Percentiles rank a stretch among this genome's conserved stretches.
Conservation (phyloP, 2,329 filamentous ascomycete genomes). For the Colletotrichum orchidophilum region DNA sequence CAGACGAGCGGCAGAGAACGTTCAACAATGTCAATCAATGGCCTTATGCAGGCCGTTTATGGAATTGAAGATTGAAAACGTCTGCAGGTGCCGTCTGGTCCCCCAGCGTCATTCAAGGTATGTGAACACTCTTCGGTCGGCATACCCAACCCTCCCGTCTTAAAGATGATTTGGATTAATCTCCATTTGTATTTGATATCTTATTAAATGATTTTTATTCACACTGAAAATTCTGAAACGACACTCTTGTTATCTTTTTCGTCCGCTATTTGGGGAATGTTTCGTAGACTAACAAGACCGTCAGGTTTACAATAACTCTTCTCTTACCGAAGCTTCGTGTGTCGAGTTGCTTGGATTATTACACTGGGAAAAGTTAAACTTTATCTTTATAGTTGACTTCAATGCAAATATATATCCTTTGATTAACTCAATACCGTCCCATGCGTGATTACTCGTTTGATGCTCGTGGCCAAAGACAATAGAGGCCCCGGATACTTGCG, state of each 20-base stretch:
- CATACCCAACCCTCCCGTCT: background rate
- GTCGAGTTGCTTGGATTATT: background rate
- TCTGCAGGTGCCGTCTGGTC: background rate
- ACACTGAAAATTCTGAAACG: constrained; percentile 31
- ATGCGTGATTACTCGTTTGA: background rate
- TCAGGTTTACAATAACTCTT: background rate
- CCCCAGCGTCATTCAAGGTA: background rate
- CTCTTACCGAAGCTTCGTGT: too few relatives aligned
- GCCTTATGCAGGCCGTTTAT: background rate
- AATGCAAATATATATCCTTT: background rate
- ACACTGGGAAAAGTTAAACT: background rate
- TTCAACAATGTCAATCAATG: background rate
- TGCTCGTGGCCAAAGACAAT: background rate
- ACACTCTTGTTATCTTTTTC: background rate
- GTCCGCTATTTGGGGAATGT: background rate
- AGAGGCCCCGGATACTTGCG: background rate
- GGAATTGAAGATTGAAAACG: background rate
- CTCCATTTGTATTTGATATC: constrained; percentile 24
- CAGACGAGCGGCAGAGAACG: background rate
- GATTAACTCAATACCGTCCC: background rate
- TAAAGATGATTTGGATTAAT: constrained; percentile 23
- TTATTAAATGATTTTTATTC: constrained; percentile 29
- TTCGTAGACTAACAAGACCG: background rate
- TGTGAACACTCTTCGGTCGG: background rate
- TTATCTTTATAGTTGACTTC: background rate